phyloP scores from a whole-genome alignment of 345 rosid species.

The Gynandropsis gynandra region DNA sequence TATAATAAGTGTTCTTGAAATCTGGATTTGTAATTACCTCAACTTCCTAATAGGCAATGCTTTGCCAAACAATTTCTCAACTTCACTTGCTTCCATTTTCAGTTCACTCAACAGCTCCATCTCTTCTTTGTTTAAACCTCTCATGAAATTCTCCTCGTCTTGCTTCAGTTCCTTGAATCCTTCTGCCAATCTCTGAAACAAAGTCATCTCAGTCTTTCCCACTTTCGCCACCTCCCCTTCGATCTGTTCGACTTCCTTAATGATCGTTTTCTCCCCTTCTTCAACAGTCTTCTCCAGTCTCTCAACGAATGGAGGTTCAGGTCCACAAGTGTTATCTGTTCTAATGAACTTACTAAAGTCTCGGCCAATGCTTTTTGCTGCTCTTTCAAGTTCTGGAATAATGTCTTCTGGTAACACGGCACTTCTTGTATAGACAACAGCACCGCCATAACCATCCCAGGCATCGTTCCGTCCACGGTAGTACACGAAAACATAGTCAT shows the following conservation, averaged over 20 bases:
- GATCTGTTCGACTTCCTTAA: conserved; percentile 76
- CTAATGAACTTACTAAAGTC: conserved; percentile 62
- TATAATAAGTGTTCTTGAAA: too few relatives aligned
- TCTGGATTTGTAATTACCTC: conserved; percentile 28
- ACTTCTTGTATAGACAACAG: conserved; percentile 88
- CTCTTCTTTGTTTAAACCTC: conserved; percentile 72
- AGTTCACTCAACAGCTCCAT: conserved; percentile 55
- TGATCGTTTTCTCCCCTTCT: conserved; percentile 49
- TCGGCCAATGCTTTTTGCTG: conserved; percentile 72
- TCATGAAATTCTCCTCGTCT: conserved; percentile 26
- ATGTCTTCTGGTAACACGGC: conserved; percentile 59
- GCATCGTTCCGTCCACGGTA: conserved; percentile 89
- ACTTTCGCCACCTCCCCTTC: conserved; percentile 50
- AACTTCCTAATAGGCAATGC: conserved; percentile 68
- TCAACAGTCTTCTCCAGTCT: conserved; percentile 90
- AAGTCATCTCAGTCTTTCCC: conserved; percentile 55
- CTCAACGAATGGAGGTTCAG: conserved; percentile 86
- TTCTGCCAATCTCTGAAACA: conserved; percentile 58
- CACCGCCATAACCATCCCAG: conserved; percentile 99
- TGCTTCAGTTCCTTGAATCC: conserved; percentile 47
- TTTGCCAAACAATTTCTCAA: conserved; percentile 69
- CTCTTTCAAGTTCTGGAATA: conserved; percentile 70
- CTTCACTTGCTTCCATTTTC: conserved; percentile 78
- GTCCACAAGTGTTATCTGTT: conserved; percentile 78
- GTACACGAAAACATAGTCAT: conserved; percentile 78